Evolutionary conservation across 257 asterid species (phyloP).

Genomic region (Salvia splendens): DNA sequence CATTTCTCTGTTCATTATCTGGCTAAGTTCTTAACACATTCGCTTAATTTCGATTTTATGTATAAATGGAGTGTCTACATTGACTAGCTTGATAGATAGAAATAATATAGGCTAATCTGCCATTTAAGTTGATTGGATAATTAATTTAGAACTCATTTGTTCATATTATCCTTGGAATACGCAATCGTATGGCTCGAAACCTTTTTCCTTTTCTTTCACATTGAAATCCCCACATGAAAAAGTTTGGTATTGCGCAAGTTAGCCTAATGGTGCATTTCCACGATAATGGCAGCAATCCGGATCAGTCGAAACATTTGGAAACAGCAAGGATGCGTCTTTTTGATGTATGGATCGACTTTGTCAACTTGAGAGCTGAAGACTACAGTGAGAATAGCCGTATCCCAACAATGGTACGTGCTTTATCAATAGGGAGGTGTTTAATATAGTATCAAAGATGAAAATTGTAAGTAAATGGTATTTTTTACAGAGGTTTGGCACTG

Average conservation of each 20-base stretch:
- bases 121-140: too few species aligned
- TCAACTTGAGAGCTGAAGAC: slow-evolving; percentile 92
- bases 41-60: too few species aligned
- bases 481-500: slow-evolving; percentile 77
- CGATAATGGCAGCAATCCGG: slow-evolving; percentile 70
- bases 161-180: too few species aligned
- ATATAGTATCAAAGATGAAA: background rate
- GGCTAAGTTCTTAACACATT: background rate
- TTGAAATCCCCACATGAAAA: too few species aligned
- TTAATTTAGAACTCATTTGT: too few species aligned
- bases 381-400: slow-evolving; percentile 84
- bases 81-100: too few species aligned
- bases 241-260: too few species aligned
- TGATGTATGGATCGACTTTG: slow-evolving; percentile 86
- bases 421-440: background rate
- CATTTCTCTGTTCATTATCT: slow-evolving; percentile 15
- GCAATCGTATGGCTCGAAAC: too few species aligned
- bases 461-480: background rate
- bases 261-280: background rate
- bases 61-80: too few species aligned
- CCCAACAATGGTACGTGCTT: slow-evolving; percentile 67
- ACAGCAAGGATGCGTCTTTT: slow-evolving; percentile 87
- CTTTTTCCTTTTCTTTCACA: too few species aligned
- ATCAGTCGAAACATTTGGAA: slow-evolving; percentile 97
- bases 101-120: too few species aligned